Conservation (phyloP, 352 stramenopile species). For the Globisporangium cederbergense region DNA sequence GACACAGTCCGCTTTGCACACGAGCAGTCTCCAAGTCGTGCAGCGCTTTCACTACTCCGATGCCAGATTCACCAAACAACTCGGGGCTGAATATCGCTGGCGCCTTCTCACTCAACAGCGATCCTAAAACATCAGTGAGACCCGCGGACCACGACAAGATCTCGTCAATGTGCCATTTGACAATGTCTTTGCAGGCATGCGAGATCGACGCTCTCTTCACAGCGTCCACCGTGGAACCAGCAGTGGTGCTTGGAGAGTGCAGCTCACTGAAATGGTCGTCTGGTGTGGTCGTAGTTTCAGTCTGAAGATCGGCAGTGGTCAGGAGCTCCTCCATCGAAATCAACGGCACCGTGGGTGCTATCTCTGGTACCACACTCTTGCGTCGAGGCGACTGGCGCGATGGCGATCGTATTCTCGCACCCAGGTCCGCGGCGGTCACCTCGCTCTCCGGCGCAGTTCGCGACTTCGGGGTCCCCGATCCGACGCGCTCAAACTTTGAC, state of each 20-base stretch:
- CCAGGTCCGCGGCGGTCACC: constrained; percentile 14
- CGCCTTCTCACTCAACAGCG: constrained; percentile 44
- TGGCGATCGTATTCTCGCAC: constrained; percentile 17
- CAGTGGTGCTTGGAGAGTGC: constrained; percentile 1
- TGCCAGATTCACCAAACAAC: constrained; percentile 26
- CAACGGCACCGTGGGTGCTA: background rate
- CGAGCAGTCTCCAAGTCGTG: constrained; percentile 40
- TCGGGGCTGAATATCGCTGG: constrained; percentile 39
- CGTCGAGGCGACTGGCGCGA: constrained; percentile 12
- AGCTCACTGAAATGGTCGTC: constrained; percentile 16
- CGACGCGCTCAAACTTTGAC: constrained; percentile 69
- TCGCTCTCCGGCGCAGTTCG: constrained; percentile 9
- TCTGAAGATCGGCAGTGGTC: constrained; percentile 26
- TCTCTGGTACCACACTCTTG: background rate
- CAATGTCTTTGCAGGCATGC: constrained; percentile 35
- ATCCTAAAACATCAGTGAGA: constrained; percentile 41
- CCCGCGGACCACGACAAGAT: constrained; percentile 42
- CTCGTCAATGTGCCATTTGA: constrained; percentile 46
- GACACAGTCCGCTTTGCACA: constrained; percentile 55
- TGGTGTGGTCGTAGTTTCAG: constrained; percentile 12
- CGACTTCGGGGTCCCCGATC: constrained; percentile 18
- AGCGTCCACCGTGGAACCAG: constrained; percentile 15
- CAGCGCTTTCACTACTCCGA: constrained; percentile 43
- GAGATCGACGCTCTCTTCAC: constrained; percentile 37
- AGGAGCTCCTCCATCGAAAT: constrained; percentile 51